Base-by-base conservation (phyloP, 805 yeast genomes). In the Brettanomyces anomalus region DNA sequence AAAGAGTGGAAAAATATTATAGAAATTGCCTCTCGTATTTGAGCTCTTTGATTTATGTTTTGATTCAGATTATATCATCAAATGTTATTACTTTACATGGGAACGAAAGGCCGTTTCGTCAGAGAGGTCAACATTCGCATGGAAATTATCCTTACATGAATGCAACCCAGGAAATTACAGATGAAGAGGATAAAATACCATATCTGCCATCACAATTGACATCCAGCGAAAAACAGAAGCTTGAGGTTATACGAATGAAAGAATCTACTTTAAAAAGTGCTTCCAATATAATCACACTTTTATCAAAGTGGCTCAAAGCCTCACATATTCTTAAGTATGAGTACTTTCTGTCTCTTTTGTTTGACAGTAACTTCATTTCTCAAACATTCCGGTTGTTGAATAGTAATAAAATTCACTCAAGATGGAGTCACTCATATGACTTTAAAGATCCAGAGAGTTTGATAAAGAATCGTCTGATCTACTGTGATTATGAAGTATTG, bases 241-340 rank as follows among this genome's bases (percentile, higher is more conserved):
- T 78, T 17, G 88, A 81, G 49, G 65, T 78, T 2, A 47, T 68
- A 4, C 70, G 81, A 47, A 65, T 75, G n/a, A 81, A 80, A 49
- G 90, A 84, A 51, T 62, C 76, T 3, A 65, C 80, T 1, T 53
- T 81, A 41, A 82, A 79, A 49, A 74, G 81, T 4, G 64, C 81
- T 2, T 66, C 81, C 0, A 74, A 75, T 2, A 70, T 78, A 1
- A 43, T 86, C 1, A 51, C 64, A 10, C 51, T 76, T 17, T 55
- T 93, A 17, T 56, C 81, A 30, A 74, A 72, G 52, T 89, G 97
- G 96, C 81, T 85, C 57, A 85, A 84, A 55, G 58, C 72, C 8
- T 81, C 77, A 37, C 96, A 93, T 57, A 65, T 87, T 2, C 58
- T 89, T 48, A 89, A 90, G 58, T 80, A 72, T 57, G 94, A 87